Evolutionary conservation across 768 basidiomycete genomes (phyloP).

Genomic region (Fomitopsis pulvina): DNA sequence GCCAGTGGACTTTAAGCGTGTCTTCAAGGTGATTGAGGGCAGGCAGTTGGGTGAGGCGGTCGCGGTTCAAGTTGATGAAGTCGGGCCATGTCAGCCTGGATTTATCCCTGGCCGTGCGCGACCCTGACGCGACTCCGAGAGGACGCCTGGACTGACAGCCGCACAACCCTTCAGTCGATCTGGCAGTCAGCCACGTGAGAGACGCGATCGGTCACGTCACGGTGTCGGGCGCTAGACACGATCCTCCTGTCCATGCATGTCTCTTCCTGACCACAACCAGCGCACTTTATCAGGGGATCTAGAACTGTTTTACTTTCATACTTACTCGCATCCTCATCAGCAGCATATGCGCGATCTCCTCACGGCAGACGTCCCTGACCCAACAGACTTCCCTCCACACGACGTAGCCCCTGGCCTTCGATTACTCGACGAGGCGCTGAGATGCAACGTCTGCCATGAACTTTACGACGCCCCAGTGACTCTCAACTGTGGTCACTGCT

Average conservation of each 20-base stretch:
- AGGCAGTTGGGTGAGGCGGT: no score
- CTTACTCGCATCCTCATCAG: not conserved
- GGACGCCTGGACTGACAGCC: no score
- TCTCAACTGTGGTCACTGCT: constrained; percentile 72
- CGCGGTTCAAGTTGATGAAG: no score
- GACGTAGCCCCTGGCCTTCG: constrained; percentile 45
- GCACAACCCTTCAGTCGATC: no score
- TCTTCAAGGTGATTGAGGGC: no score
- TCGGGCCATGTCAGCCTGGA: no score
- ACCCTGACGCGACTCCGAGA: no score
- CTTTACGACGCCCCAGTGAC: constrained; percentile 68
- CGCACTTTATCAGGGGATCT: no score
- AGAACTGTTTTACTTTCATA: no score
- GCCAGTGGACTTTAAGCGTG: no score
- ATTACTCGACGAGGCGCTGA: constrained; percentile 54
- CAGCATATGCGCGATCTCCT: constrained; percentile 1
- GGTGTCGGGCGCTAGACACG: not conserved
- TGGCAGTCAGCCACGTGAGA: constrained; percentile 1
- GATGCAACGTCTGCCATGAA: constrained; percentile 75
- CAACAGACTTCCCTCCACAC: constrained; percentile 60
- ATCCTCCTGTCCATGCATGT: not conserved
- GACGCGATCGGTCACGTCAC: not conserved
- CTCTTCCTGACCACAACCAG: not conserved
- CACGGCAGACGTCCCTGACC: constrained; percentile 41
- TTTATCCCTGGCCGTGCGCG: no score